Percentiles rank a stretch among this genome's conserved stretches.
These are phyloP conservation scores for Herpotrichia juniperi DNA, from an alignment of 2,329 filamentous ascomycete species.

Conservation along the genomic window DNA sequence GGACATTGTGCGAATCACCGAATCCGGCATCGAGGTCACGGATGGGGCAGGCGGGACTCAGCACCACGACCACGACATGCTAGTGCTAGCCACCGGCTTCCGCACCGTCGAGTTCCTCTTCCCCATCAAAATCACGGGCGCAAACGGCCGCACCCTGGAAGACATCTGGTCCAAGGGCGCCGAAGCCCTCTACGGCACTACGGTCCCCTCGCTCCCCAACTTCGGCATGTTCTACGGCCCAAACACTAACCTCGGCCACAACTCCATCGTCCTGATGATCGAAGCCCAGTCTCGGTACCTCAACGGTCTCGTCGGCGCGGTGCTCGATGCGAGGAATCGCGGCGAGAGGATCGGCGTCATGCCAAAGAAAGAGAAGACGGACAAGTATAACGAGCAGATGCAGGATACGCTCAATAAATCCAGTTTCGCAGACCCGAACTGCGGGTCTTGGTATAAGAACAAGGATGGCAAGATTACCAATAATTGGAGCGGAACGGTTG, in stretches of 20 bases:
- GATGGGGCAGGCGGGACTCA: slow-evolving; percentile 33
- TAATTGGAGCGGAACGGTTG: slow-evolving; percentile 61
- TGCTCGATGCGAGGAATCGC: slow-evolving; percentile 52
- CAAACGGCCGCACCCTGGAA: slow-evolving; percentile 48
- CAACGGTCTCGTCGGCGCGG: slow-evolving; percentile 55
- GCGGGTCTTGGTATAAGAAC: slow-evolving; percentile 64
- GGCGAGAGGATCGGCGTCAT: slow-evolving; percentile 52
- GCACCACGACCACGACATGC: slow-evolving; percentile 59
- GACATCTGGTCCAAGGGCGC: slow-evolving; percentile 63
- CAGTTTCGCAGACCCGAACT: slow-evolving; percentile 61
- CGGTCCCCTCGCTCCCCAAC: slow-evolving; percentile 60
- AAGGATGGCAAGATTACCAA: slow-evolving; percentile 61
- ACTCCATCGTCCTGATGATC: slow-evolving; percentile 67
- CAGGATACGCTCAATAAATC: slow-evolving; percentile 52
- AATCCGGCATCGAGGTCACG: slow-evolving; percentile 54
- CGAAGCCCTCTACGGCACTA: slow-evolving; percentile 58
- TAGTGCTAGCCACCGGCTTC: slow-evolving; percentile 66
- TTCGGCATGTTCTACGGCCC: slow-evolving; percentile 65
- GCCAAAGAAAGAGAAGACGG: slow-evolving; percentile 49
- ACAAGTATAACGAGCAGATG: slow-evolving; percentile 54
- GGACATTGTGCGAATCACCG: slow-evolving; percentile 54
- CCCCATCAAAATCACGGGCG: slow-evolving; percentile 60
- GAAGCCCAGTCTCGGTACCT: slow-evolving; percentile 64
- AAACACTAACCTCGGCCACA: slow-evolving; percentile 62
- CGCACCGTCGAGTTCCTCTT: slow-evolving; percentile 64